A percentile compares a stretch with the other conserved stretches of the same genome.
Conservation (phyloP, 805 yeast genomes). For the Wickerhamiella musiphila region DNA sequence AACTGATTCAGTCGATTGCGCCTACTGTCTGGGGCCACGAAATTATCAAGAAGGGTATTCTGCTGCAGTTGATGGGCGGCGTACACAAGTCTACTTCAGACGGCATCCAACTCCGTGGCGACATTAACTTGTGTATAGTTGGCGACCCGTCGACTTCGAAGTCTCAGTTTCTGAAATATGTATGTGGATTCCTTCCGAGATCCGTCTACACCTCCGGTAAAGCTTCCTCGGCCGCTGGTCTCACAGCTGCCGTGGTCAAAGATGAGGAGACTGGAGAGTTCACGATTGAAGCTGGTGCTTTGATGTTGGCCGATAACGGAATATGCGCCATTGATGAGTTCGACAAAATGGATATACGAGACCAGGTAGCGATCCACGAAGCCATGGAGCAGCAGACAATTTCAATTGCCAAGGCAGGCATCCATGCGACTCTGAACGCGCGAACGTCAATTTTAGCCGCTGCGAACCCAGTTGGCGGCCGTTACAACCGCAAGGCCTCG, state of each 20-base stretch:
- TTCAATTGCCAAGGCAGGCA: slow-evolving; percentile 96
- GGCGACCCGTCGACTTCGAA: slow-evolving; percentile 98
- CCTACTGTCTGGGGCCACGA: slow-evolving; percentile 97
- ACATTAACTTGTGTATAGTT: slow-evolving; percentile 85
- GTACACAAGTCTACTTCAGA: slow-evolving; percentile 88
- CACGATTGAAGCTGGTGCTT: slow-evolving; percentile 96
- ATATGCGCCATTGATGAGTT: slow-evolving; percentile 97
- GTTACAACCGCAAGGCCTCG: slow-evolving; percentile 77
- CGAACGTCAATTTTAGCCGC: slow-evolving; percentile 94
- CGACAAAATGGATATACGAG: slow-evolving; percentile 89
- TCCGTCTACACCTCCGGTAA: slow-evolving; percentile 96
- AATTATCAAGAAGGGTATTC: slow-evolving; percentile 76
- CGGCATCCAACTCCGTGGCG: slow-evolving; percentile 91
- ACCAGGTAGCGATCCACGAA: slow-evolving; percentile 97
- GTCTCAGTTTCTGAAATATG: slow-evolving; percentile 88
- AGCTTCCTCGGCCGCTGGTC: slow-evolving; percentile 96
- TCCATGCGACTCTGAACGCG: slow-evolving; percentile 93
- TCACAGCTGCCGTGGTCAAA: slow-evolving; percentile 93
- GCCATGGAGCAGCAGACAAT: slow-evolving; percentile 99
- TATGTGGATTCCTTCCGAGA: slow-evolving; percentile 78
- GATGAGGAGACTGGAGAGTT: slow-evolving; percentile 96
- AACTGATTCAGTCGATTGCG: slow-evolving; percentile 73
- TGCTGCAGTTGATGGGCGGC: slow-evolving; percentile 82
- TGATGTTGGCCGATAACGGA: slow-evolving; percentile 96
- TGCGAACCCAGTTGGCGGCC: slow-evolving; percentile 96